Evolutionary conservation across 257 asterid genomes (phyloP), one percentile per base, ranked within the genome.

Genomic region (Fraxinus americana): DNA sequence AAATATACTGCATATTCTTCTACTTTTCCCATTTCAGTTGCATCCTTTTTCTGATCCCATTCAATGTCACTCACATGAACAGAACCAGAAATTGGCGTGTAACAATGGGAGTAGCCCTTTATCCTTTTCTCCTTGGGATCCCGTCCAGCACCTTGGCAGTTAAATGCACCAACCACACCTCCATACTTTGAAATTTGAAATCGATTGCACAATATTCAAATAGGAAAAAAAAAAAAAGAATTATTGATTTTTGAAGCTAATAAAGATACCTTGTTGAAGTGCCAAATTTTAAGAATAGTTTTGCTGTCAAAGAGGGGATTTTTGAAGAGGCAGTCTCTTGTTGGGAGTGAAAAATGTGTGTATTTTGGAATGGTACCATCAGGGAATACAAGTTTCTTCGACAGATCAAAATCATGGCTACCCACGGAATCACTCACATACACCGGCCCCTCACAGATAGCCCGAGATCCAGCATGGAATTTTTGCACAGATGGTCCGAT

Each of bases 91-190:
- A 88, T 81, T 0, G 91, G 88, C 85, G 87, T 87, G 91, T 91
- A 90, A 75, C 94, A 89, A 7, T 92, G 61, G 0, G 96, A 81
- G 79, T 88, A 85, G 67, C 96, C 96, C 77, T 86, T 92, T 85
- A 92, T 86, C 82, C 91, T 85, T 10, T 78, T 86, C 52, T 89
- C 96, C 81, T 89, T 88, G 14, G 97, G 89, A 80, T 92, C 92
- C 97, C 97, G 36, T 96, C 97, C 97, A 0, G 89, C 96, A 2
- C 97, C 96, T 81, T 92, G 96, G 89, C 97, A 92, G 83, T 92
- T 92, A 88, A 92, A 90, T 1, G 91, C 91, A 2, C 96, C 97
- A 25, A 92, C 52, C 1, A 92, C 93, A 0, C 96, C 96, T 73
- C 95, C 97, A 52, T 83, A 92, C 96, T 90, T 59, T 30, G 1